Base-by-base conservation (phyloP, 495 filamentous ascomycete genomes). In the Cercophora newfieldiana region DNA sequence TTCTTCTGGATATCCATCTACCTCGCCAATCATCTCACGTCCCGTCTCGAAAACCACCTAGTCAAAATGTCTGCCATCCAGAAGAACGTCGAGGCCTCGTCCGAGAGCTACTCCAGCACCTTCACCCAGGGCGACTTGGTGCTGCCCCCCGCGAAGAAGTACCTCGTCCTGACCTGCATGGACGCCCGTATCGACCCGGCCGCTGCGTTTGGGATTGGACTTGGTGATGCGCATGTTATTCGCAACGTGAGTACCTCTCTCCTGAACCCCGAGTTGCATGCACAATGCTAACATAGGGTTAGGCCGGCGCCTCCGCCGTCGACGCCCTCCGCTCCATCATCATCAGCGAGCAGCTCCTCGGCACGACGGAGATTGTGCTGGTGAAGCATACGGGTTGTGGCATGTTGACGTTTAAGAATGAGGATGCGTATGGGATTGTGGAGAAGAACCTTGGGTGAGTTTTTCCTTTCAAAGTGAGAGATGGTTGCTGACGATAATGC, bases 301-400 rank as follows among this genome's bases (percentile, higher is more conserved):
- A 74, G 74, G 74, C 87, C 5, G 92, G 92, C 14, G 91, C 81
- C 7, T 85, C 80, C 16, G 88, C 84, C 0, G 76, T 77, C 18
- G 92, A 94, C 49, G 90, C 88, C 1, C 79, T 94, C 1, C 87
- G 91, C 59, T 89, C 86, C 37, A 82, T 96, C 65, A 79, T 93
- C 44, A 93, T 96, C 68, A 91, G 89, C 4, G 81, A 96, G 80
- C 91, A 96, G 74, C 80, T 94, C 4, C 84, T 96, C 7, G 90
- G 88, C n/a, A 97, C 92, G 0, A 81, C 79, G 0, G 91, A 93
- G 71, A 87, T 96, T 31, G 68, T 94, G 28, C 68, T 96, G 22
- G 79, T 96, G 64, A 94, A 96, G 77, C 91, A 96, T 59, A 89
- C 85, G 6, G 89, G 88, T 5, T 96, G 92, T 69, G 91, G 92